Evolutionary conservation across 768 basidiomycete species (phyloP).

Genomic region (Melanogaster broomeanus): DNA sequence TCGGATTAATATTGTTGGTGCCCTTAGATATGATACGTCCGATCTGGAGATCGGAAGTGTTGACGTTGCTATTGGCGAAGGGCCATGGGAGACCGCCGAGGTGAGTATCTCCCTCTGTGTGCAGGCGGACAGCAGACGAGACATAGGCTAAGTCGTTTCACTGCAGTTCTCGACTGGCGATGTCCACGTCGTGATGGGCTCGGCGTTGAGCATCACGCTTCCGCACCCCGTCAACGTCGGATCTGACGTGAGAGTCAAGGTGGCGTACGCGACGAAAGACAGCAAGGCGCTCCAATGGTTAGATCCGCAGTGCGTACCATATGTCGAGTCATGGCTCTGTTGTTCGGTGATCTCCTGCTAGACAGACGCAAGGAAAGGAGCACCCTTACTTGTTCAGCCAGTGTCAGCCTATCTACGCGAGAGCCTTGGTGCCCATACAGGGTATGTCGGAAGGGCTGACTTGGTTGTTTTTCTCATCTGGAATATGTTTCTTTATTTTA

Average conservation of each 20-base stretch:
- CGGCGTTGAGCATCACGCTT: conserved; percentile 64
- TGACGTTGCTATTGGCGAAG: conserved; percentile 41
- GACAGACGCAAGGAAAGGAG: conserved; percentile 86
- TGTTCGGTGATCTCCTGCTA: conserved; percentile 23
- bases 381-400: conserved; percentile 93
- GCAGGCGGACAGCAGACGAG: neutral
- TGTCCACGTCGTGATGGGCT: conserved; percentile 73
- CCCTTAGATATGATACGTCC: conserved; percentile 68
- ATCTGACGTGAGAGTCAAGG: conserved; percentile 40
- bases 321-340: neutral
- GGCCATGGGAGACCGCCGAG: conserved; percentile 40
- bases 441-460: conserved; percentile 36
- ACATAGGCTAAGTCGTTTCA: neutral
- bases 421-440: conserved; percentile 78
- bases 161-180: conserved; percentile 53
- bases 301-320: conserved; percentile 59
- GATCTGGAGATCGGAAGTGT: conserved; percentile 61
- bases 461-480: neutral
- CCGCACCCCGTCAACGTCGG: conserved; percentile 36
- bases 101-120: conserved; percentile 37
- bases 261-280: conserved; percentile 72
- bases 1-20: neutral
- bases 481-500: neutral
- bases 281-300: conserved; percentile 89
- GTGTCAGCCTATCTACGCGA: conserved; percentile 89